Evolutionary conservation across 495 filamentous ascomycete genomes (phyloP).

Genomic region (Aspergillus bertholletiae): DNA sequence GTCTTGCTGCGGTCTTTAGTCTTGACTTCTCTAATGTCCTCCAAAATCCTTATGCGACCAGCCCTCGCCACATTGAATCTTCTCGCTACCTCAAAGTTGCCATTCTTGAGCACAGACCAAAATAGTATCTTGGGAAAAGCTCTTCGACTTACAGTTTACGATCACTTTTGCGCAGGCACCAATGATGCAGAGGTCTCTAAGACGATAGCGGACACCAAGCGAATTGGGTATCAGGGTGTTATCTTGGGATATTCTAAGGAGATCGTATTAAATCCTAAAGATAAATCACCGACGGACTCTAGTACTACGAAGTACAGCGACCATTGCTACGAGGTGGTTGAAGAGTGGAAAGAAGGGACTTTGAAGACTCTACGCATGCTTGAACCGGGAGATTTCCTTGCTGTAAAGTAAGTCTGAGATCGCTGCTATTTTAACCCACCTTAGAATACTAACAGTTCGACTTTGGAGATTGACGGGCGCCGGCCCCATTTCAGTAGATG

Average conservation of each 20-base stretch:
- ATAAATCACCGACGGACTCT: conserved; percentile 11
- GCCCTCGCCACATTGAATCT: conserved; percentile 59
- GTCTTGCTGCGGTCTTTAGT: conserved; percentile 68
- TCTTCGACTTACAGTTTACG: conserved; percentile 76
- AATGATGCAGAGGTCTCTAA: conserved; percentile 56
- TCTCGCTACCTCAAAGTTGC: conserved; percentile 60
- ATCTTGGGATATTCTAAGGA: conserved; percentile 78
- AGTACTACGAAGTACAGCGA: conserved; percentile 14
- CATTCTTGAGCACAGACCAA: conserved; percentile 54
- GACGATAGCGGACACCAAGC: conserved; percentile 57
- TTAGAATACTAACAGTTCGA: no score
- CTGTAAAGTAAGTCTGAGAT: conserved; percentile 64
- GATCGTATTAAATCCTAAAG: conserved; percentile 57
- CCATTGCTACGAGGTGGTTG: conserved; percentile 49
- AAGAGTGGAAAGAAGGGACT: conserved; percentile 65
- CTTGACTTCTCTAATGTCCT: conserved; percentile 74
- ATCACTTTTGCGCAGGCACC: conserved; percentile 81
- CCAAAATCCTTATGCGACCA: conserved; percentile 63
- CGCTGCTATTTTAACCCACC: no score
- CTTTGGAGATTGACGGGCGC: conserved; percentile 32
- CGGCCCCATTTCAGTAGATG: conserved; percentile 26
- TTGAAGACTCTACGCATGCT: conserved; percentile 66
- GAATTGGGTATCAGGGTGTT: conserved; percentile 72
- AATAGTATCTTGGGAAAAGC: conserved; percentile 54
- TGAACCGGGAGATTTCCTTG: conserved; percentile 67